Base-by-base conservation (phyloP, 2,329 filamentous ascomycete species). In the Orbilia oligospora region DNA sequence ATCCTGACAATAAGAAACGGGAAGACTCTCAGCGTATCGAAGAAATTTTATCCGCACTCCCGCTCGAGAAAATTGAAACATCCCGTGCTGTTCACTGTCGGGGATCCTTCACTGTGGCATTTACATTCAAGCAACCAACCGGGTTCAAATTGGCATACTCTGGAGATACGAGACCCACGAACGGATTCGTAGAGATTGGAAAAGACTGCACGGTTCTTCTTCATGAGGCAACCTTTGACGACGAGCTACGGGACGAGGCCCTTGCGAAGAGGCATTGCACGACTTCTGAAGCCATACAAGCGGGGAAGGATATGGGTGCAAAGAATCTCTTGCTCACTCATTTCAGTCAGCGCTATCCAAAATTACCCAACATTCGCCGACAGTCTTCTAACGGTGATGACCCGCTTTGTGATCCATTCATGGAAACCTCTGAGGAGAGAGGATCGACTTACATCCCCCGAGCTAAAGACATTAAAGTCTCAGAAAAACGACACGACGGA, bases 211-310 rank as follows among this genome's bases (percentile, higher is more conserved):
- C 95, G 14, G 88, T 99, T 5, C 89, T 97, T 4, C 90, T 99
- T 71, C 96, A 99, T 86, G 96, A 99, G 87, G 94, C 94, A 80
- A 99, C 96, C 0, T 98, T 99, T 83, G 93, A 96, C 81, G 93
- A 97, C 83, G 93, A 96, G 82, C 89, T 97, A 81, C 82, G 85
- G 46, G 89, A 88, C 16, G 94, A 97, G 82, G 96, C 96, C 3
- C 83, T 88, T 30, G 92, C 91, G 65, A 99, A 99, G 89, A 94
- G 92, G 83, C 96, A 99, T 86, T 93, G 89, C 46, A 99, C 96
- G 8, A 93, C 94, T 79, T 89, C 89, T 14, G 96, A 99, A 85
- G 96, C 96, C 0, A 88, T 99, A 2, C 87, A 87, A 53, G 88
- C 98, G 2, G 95, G 91, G 0, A 87, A 88, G 12, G 85, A 87